Evolutionary conservation across 1,139 yeast species (phyloP), one percentile per base, ranked within the genome.

Genomic region (Meyerozyma smithsonii): DNA sequence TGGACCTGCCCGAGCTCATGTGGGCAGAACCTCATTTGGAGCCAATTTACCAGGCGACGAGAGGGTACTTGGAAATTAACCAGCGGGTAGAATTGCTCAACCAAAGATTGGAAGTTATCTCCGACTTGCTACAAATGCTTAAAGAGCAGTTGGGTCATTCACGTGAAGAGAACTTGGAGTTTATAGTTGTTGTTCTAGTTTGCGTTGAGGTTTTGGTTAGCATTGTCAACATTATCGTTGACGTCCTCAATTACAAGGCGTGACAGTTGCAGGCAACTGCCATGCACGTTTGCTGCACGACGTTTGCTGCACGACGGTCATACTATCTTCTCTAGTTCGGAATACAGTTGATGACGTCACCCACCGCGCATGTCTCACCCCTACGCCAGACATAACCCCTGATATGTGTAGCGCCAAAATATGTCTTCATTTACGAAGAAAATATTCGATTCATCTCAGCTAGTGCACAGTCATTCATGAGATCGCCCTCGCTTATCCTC

Each of bases 11-110:
- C 0, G 97, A 92, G 59, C 77, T 92, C 43, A 89, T 92, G 96
- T 92, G 98, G 98, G 82, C 96, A 0, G 97, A 92, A 56, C 98
- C 98, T 1, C 96, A 90, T 54, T 69, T 92, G 44, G 97, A 92
- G 58, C 98, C 98, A 1, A 89, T 90, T 41, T 92, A 92, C 61
- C 97, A 89, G 59, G 97, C 97, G 0, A 87, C 95, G 2, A 77
- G 97, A 56, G 96, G 97, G 0, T 92, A 92, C 58, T 65, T 90
- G 48, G 97, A 90, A 55, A 90, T 92, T 50, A 89, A 89, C 58
- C 97, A 90, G 62, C 70, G 98, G 39, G 97, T 89, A 1, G 84
- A 88, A 32, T 66, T 92, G 40, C 68, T 92, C 43, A 92, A 92
- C 56, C 97, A 94, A 56, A 73, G 98, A 46, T 66, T 92, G 35